Evolutionary conservation across 2,329 filamentous ascomycete genomes (phyloP), one percentile per base, ranked within the genome.

Genomic region (Corinectria fuckeliana): DNA sequence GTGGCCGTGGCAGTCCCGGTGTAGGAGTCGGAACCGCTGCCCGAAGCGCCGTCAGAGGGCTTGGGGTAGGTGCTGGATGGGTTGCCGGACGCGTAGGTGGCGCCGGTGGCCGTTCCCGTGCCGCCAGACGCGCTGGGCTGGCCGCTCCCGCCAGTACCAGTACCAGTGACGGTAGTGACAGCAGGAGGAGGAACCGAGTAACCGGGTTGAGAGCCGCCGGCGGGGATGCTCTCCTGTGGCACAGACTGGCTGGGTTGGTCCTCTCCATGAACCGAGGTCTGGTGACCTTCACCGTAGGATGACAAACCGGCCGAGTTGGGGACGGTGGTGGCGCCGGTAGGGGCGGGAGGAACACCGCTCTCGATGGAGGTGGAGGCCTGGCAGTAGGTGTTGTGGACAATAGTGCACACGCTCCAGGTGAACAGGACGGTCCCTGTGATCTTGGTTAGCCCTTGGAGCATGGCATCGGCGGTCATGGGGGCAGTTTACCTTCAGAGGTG

Each of bases 321-420:
- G 25, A 50, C 38, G 18, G 58, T 61, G 28, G 51, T 38, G 4
- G 34, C 36, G 34, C 20, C 36, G 42, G 60, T 63, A 25, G 51
- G 49, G 41, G 42, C 44, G 36, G 54, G 49, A 30, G 61, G 61
- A 23, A 38, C 56, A 10, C 56, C 52, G 20, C 50, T 62, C 39
- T 58, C 69, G 38, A 67, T 74, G 23, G 73, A 72, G 49, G 72
- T 64, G 47, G 69, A 66, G 45, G 71, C 60, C 28, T 68, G 61
- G 66, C 76, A 78, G 51, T 69, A 62, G 28, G 75, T 77, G 56
- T 69, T 70, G 25, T 74, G 69, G 25, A 75, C 62, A 49, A 77
- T 58, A 61, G 70, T 72, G 70, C 76, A 78, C 53, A 75, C 62
- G 65, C 76, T 77, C 64, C 76, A 70, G 25, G 74, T 71, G 62